A percentile compares a stretch with the other conserved stretches of the same genome.
Evolutionary conservation across 2,329 filamentous ascomycete species (phyloP).

Genomic region (Beauveria bassiana): DNA sequence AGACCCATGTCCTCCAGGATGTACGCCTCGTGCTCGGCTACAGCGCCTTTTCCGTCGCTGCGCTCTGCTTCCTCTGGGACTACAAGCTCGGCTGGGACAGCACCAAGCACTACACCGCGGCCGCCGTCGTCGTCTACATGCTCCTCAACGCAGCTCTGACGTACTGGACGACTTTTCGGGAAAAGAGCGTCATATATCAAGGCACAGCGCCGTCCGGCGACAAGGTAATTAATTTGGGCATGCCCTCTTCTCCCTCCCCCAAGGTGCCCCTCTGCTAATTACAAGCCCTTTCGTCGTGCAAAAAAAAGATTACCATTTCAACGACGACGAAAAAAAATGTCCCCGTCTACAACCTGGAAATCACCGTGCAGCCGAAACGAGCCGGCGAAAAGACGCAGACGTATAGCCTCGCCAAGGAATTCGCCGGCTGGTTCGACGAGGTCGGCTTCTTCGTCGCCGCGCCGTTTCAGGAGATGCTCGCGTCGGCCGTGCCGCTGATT

Average conservation of each 20-base stretch:
- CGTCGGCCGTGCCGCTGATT: slow-evolving; percentile 57
- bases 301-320: slow-evolving; percentile 59
- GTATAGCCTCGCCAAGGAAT: slow-evolving; percentile 51
- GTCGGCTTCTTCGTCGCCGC: slow-evolving; percentile 63
- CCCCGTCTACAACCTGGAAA: slow-evolving; percentile 69
- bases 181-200: slow-evolving; percentile 74
- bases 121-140: slow-evolving; percentile 73
- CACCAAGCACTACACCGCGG: slow-evolving; percentile 74
- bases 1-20: slow-evolving; percentile 74
- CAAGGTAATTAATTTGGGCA: slow-evolving; percentile 42
- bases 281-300: neutral
- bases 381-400: slow-evolving; percentile 33
- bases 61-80: slow-evolving; percentile 81
- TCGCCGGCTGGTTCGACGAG: slow-evolving; percentile 69
- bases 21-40: slow-evolving; percentile 80
- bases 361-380: slow-evolving; percentile 41
- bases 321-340: slow-evolving; percentile 71
- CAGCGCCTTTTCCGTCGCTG: slow-evolving; percentile 69
- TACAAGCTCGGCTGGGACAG: slow-evolving; percentile 83
- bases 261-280: neutral
- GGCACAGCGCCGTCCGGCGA: slow-evolving; percentile 60
- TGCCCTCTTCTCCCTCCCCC: neutral
- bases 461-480: slow-evolving; percentile 73
- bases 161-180: slow-evolving; percentile 76
- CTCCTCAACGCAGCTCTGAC: slow-evolving; percentile 70